Evolutionary conservation across 2,329 filamentous ascomycete genomes (phyloP), one percentile per base, ranked within the genome.

Genomic region (Gnomoniopsis smithogilvyi): DNA sequence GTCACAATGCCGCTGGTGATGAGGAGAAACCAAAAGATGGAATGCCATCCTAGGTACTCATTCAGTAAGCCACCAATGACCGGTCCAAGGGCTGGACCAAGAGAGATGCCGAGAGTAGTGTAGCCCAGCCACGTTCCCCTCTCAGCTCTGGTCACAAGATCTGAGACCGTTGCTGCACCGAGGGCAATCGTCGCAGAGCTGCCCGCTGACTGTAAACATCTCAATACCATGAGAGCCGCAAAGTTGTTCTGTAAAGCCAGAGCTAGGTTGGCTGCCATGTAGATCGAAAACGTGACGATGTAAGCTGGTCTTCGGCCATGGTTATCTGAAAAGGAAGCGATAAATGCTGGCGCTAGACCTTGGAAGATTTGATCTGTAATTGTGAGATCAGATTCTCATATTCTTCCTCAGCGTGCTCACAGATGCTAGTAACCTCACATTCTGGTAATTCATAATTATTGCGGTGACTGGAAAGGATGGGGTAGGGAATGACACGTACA

Each of bases 61-160:
- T 74, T 74, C 26, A 86, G 67, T 1, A 82, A 63, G 2, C 82
- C 83, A 6, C 83, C 82, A 7, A 85, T 67, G 3, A 84, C 74
- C 0, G 84, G 83, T 0, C 78, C 74, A 34, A 77, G 53, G 1
- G 72, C 69, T 7, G 73, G 72, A 66, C 51, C 73, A 1, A 88
- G 67, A 0, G 84, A 75, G 0, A 71, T 66, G 2, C 76, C 80
- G 26, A 76, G 69, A 43, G 74, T 76, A 47, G 76, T 80, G 66
- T 77, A 77, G 46, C 79, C 83, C 52, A 88, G 77, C 64, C 84
- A 85, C 34, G 77, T 73, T 1, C 85, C 85, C 62, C 87, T 74
- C 67, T 90, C 86, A 0, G 80, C 79, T 1, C 80, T 80, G 0
- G 84, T 87, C 6, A 82, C 77, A 3, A 88, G 73, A 66, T 91